A percentile compares a stretch with the other conserved stretches of the same genome.
Evolutionary conservation across 2,329 filamentous ascomycete species (phyloP).

Genomic region (Penicillium sp.): DNA sequence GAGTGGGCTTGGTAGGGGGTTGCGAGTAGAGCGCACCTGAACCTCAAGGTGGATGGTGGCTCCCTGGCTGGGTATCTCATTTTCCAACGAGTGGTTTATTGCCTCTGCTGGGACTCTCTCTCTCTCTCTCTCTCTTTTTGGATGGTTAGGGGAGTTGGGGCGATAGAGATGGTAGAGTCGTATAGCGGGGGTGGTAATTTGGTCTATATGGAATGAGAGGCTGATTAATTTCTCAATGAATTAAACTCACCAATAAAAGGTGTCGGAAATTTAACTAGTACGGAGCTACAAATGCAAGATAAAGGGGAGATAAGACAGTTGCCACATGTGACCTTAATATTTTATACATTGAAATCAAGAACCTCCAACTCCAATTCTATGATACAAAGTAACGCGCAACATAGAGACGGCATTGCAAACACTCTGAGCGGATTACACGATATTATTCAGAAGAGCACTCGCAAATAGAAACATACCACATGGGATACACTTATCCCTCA

Average conservation of each 20-base stretch:
- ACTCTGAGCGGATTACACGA: too few species aligned
- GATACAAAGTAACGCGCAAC: not conserved
- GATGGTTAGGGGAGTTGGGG: not conserved
- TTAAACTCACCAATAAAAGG: not conserved
- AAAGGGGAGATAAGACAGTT: not conserved
- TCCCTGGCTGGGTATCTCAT: slow-evolving; percentile 31
- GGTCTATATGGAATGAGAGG: not conserved
- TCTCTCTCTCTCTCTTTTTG: not conserved
- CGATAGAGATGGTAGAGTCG: not conserved
- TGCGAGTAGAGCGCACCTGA: slow-evolving; percentile 22
- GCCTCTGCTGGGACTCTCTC: slow-evolving; percentile 2
- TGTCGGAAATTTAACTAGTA: too few species aligned
- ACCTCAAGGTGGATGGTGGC: slow-evolving; percentile 26
- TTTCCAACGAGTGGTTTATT: slow-evolving; percentile 26
- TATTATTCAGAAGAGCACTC: too few species aligned
- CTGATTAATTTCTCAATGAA: not conserved
- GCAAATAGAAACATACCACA: too few species aligned
- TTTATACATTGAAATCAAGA: not conserved
- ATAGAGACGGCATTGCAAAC: not conserved
- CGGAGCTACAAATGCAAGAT: too few species aligned
- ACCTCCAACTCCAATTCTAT: not conserved
- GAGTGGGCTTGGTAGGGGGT: slow-evolving; percentile 9
- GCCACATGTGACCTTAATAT: not conserved
- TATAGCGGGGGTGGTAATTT: not conserved
- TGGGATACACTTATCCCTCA: too few species aligned